phyloP scores from a whole-genome alignment of 2,329 filamentous ascomycete species.

The Hypoxylon sp. region DNA sequence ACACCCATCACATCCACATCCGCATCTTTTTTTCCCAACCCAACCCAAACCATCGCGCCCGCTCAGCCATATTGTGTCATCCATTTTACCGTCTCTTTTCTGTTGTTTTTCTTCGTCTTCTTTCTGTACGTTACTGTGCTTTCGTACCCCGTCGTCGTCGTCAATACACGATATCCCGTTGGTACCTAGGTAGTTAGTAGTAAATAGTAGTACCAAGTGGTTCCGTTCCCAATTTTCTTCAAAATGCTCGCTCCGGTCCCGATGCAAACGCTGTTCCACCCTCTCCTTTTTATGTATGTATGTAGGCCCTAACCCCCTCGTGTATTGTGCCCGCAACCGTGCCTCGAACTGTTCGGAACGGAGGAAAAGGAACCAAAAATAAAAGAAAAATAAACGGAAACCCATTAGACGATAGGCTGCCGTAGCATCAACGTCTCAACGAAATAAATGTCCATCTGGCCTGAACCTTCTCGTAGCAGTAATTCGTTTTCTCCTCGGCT shows the following conservation, averaged over 20 bases:
- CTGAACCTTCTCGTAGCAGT: too few relatives aligned
- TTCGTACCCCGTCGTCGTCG: constrained; percentile 4
- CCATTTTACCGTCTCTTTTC: not conserved
- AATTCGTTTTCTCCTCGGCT: constrained; percentile 21
- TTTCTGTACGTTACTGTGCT: not conserved
- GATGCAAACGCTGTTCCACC: constrained; percentile 27
- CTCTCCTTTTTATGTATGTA: too few relatives aligned
- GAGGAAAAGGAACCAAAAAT: too few relatives aligned
- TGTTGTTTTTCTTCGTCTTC: not conserved
- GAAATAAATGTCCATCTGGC: too few relatives aligned
- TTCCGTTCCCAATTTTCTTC: constrained; percentile 10
- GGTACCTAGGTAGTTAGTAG: not conserved
- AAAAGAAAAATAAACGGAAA: too few relatives aligned
- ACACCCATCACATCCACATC: not conserved
- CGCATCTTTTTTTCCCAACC: constrained; percentile 13
- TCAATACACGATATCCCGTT: constrained; percentile 23
- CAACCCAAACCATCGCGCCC: too few relatives aligned
- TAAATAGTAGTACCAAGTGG: too few relatives aligned
- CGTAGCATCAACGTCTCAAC: too few relatives aligned
- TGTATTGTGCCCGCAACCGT: too few relatives aligned
- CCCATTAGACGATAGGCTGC: too few relatives aligned
- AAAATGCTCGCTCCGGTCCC: constrained; percentile 31
- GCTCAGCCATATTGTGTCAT: constrained; percentile 11
- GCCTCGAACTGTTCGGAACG: too few relatives aligned
- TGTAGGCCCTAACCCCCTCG: too few relatives aligned